A percentile compares a stretch with the other conserved stretches of the same genome.
Evolutionary conservation across 2,329 filamentous ascomycete genomes (phyloP).

Genomic region (Tolypocladium nubicola): DNA sequence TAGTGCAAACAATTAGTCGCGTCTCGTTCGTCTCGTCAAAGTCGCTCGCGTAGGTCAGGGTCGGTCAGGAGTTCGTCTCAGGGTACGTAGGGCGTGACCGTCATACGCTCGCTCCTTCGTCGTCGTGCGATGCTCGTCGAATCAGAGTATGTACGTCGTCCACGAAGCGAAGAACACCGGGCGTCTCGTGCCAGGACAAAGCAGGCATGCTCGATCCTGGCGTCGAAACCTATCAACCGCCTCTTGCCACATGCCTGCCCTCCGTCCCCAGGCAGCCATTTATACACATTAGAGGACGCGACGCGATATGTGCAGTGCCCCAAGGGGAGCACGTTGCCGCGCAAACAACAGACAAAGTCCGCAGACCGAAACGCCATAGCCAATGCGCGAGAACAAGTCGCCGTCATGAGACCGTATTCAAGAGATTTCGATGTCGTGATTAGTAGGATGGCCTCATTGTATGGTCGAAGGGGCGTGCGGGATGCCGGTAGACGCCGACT

Average conservation of each 20-base stretch:
- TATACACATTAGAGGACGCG: not conserved
- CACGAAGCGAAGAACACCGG: not conserved
- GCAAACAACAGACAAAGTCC: not conserved
- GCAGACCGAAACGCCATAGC: conserved; percentile 25
- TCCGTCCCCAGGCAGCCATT: not conserved
- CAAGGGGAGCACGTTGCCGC: not conserved
- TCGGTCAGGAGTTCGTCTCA: not conserved
- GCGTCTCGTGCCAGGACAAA: not conserved
- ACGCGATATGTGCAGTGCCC: not conserved
- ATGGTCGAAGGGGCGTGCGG: not conserved
- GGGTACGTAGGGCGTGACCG: not conserved
- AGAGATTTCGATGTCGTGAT: conserved; percentile 3
- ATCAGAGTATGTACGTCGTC: conserved; percentile 9
- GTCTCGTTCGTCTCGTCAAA: conserved; percentile 4
- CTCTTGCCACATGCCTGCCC: not conserved
- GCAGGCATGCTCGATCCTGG: not conserved
- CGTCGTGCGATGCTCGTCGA: conserved; percentile 3
- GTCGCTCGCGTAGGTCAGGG: conserved; percentile 2
- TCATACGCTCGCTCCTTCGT: conserved; percentile 3
- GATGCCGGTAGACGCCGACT: conserved; percentile 41
- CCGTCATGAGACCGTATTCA: conserved; percentile 14
- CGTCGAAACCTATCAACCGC: not conserved
- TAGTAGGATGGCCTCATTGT: not conserved
- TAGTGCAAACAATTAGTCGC: conserved; percentile 6
- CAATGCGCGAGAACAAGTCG: conserved; percentile 18